These are phyloP conservation scores for Lachancea quebecensis DNA, from an alignment of 805 yeast species.

Conservation along the genomic window DNA sequence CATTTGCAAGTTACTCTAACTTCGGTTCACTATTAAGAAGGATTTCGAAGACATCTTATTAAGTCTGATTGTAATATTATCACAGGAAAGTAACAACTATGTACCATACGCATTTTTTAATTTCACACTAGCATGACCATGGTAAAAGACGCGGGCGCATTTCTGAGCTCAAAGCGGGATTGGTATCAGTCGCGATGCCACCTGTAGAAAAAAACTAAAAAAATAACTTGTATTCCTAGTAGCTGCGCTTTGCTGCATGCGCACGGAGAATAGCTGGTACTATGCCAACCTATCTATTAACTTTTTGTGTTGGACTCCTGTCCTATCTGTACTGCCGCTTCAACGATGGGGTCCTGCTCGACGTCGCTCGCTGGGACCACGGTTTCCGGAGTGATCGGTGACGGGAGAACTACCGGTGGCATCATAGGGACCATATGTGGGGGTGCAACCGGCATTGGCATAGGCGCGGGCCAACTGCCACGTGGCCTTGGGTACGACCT, in stretches of 20 bases:
- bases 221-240: too few relatives aligned
- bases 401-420: background rate
- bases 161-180: too few relatives aligned
- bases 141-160: too few relatives aligned
- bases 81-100: background rate
- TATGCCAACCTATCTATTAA: too few relatives aligned
- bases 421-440: background rate
- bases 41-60: background rate
- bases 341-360: too few relatives aligned
- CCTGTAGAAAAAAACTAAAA: too few relatives aligned
- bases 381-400: background rate
- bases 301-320: too few relatives aligned
- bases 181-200: too few relatives aligned
- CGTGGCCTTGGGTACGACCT: constrained; percentile 7
- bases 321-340: too few relatives aligned
- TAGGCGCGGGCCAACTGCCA: constrained; percentile 9
- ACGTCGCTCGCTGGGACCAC: background rate
- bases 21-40: background rate
- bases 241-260: too few relatives aligned
- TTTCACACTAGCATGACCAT: background rate
- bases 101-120: background rate
- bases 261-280: too few relatives aligned
- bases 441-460: constrained; percentile 7
- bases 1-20: background rate
- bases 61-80: background rate